Evolutionary conservation across 2,329 filamentous ascomycete genomes (phyloP).

Genomic region (Exophiala dermatitidis): DNA sequence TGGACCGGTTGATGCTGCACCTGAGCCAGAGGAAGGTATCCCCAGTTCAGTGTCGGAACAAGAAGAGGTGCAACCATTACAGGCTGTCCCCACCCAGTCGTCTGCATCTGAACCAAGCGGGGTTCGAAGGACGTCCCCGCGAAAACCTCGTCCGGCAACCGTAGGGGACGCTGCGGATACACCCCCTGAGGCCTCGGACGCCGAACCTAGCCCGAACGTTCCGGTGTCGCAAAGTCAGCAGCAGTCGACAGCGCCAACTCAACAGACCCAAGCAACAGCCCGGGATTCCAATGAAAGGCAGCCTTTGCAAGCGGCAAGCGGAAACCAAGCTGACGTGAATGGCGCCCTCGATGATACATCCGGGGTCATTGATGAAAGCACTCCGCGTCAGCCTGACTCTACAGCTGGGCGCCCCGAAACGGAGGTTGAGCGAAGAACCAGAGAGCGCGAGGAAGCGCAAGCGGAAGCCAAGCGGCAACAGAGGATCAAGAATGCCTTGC

Average conservation of each 20-base stretch:
- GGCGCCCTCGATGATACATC: background rate
- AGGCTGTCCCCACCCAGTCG: no score
- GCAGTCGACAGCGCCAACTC: no score
- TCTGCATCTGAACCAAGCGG: no score
- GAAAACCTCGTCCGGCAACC: no score
- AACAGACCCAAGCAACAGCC: no score
- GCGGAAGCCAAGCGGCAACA: conserved; percentile 7
- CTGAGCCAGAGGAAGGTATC: background rate
- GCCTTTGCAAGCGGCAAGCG: background rate
- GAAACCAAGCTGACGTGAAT: background rate
- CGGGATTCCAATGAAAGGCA: background rate
- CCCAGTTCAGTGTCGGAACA: no score
- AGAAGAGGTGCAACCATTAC: no score
- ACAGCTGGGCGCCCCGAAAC: conserved; percentile 10
- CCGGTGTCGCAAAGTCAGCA: no score
- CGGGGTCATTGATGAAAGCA: background rate
- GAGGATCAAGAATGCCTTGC: conserved; percentile 7
- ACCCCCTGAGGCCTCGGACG: no score
- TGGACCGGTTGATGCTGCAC: background rate
- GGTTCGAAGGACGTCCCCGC: no score
- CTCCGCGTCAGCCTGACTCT: background rate
- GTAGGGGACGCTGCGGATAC: no score
- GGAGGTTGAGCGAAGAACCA: conserved; percentile 5
- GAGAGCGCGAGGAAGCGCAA: conserved; percentile 12
- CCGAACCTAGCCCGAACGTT: no score